These are phyloP conservation scores for Musa troglodytarum DNA, from an alignment of 176 grass and related monocot species.

Conservation along the genomic window DNA sequence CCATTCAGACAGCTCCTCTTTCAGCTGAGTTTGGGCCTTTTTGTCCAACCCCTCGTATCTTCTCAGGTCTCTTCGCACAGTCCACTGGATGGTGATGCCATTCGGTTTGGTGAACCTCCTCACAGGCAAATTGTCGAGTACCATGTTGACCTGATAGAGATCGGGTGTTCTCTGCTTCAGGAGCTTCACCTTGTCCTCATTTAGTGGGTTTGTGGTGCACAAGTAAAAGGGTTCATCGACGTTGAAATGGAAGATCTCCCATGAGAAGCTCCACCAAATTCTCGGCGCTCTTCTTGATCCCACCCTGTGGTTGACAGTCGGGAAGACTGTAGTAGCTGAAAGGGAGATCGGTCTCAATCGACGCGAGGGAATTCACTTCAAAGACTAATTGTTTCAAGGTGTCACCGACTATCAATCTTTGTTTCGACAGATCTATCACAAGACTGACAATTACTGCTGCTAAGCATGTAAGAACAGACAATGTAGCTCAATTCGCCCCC, in stretches of 20 bases:
- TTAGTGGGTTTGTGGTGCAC: not conserved
- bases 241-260: not conserved
- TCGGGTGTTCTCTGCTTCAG: not conserved
- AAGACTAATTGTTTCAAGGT: no score
- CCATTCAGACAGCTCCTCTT: not conserved
- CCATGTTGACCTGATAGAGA: conserved; percentile 5
- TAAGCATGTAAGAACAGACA: no score
- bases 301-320: not conserved
- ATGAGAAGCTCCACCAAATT: not conserved
- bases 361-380: not conserved
- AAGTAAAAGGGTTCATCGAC: not conserved
- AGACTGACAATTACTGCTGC: no score
- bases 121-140: not conserved
- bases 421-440: no score
- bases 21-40: conserved; percentile 4
- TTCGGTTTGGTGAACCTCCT: not conserved
- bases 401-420: no score
- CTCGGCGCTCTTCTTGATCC: not conserved
- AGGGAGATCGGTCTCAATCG: conserved; percentile 1
- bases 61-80: not conserved
- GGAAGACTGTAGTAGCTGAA: not conserved
- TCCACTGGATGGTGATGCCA: not conserved
- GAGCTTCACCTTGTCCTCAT: not conserved
- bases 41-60: not conserved
- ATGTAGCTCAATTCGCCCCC: no score